Evolutionary conservation across 1,139 yeast genomes (phyloP).

Genomic region (Taiozyma onychis): DNA sequence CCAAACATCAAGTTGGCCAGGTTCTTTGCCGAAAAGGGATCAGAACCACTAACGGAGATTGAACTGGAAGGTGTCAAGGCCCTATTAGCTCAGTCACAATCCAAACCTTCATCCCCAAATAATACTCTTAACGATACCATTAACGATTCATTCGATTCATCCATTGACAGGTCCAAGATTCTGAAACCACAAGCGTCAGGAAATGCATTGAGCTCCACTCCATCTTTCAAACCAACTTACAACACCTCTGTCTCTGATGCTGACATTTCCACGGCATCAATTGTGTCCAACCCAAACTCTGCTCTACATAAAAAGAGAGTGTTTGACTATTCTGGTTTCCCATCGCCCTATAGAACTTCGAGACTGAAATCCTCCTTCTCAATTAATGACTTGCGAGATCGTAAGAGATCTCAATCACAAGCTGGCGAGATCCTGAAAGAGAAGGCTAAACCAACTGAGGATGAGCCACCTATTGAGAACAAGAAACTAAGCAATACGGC

Average conservation of each 20-base stretch:
- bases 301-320: constrained; percentile 33
- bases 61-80: constrained; percentile 85
- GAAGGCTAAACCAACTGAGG: constrained; percentile 7
- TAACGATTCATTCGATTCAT: not conserved
- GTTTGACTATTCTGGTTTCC: constrained; percentile 57
- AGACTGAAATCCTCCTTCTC: constrained; percentile 30
- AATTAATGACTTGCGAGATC: constrained; percentile 16
- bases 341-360: constrained; percentile 59
- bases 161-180: constrained; percentile 4
- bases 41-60: constrained; percentile 62
- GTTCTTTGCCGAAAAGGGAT: constrained; percentile 75
- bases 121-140: constrained; percentile 2
- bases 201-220: constrained; percentile 19
- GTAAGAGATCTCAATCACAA: not conserved
- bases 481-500: constrained; percentile 59
- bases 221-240: constrained; percentile 30
- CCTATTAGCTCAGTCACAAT: constrained; percentile 31
- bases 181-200: constrained; percentile 1
- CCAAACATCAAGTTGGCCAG: constrained; percentile 62
- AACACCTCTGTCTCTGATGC: constrained; percentile 17
- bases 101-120: not conserved
- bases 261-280: constrained; percentile 16
- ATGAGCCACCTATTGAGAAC: constrained; percentile 7
- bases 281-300: constrained; percentile 7
- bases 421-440: constrained; percentile 1